Base-by-base conservation (phyloP, 2,329 filamentous ascomycete species). In the Fusarium scirpi region DNA sequence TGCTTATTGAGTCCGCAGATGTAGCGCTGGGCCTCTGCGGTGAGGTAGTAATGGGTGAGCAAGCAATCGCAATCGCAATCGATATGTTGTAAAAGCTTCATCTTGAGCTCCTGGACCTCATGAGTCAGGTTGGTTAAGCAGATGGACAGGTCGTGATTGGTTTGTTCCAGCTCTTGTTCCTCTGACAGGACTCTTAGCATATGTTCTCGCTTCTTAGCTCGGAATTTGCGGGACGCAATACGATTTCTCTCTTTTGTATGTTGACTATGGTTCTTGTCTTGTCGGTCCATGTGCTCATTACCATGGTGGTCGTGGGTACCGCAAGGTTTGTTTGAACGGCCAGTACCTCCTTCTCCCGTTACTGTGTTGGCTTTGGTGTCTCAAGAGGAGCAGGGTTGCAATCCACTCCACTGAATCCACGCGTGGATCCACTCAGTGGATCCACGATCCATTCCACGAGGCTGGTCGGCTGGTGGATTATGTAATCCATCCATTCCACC, bases 1-100 rank as follows among this genome's bases (percentile, higher is more conserved):
- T 51, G 32, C 10, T 40, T 51, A 40, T 32, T 51, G 32, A 51
- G 48, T 51, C 32, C 48, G 41, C 48, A 54, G 24, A 53, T 29
- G 27, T 53, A 72, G 8, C 49, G 57, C 9, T 65, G 29, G 15
- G 67, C 65, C 41, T 69, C 65, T 41, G 34, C 38, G 49, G 49
- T 38, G 24, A 74, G 64, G 38, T 73, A 74, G 3, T 58, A 54
- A 30, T 73, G 66, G 25, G 73, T 74, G 29, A 72, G 53, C 12
- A 38, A n/a, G 22, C 3, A 73, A 25, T 25, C 25, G 22, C 3
- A 73, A 25, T 25, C 25, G 25, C 25, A 25, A 25, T 25, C 25
- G 25, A 7, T 25, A 25, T 25, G 25, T 25, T 69, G 63, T 16
- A 73, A 52, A 15, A 73, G 62, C 25, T 70, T 60, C 70, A 69